These are phyloP conservation scores for Botrytis tulipae DNA, from an alignment of 2,329 filamentous ascomycete species.

Conservation along the genomic window DNA sequence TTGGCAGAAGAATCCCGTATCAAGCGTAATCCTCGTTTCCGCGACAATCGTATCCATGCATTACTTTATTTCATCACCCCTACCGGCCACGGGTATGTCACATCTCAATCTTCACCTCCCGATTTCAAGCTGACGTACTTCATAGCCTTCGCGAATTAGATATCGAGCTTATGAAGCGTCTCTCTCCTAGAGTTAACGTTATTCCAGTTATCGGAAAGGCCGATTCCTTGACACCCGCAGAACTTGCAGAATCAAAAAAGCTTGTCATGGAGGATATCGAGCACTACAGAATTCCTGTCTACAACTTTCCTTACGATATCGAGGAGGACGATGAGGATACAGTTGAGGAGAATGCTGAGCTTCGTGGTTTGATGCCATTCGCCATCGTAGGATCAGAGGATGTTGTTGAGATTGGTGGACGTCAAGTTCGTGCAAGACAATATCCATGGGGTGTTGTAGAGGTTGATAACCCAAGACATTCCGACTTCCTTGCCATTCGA, in stretches of 20 bases:
- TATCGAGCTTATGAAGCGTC: conserved; percentile 99
- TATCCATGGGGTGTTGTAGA: conserved; percentile 99
- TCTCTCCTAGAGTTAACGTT: conserved; percentile 96
- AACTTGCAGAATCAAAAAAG: conserved; percentile 99
- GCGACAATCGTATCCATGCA: conserved; percentile 97
- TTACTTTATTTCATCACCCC: conserved; percentile 99
- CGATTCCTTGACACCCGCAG: conserved; percentile 92
- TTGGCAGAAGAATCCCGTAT: conserved; percentile 98
- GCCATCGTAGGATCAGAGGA: conserved; percentile 98
- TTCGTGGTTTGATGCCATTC: conserved; percentile 96
- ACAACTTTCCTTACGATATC: conserved; percentile 99
- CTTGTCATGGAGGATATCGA: conserved; percentile 99
- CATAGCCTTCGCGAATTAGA: conserved; percentile 91
- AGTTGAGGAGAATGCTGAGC: conserved; percentile 97
- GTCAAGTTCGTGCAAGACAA: conserved; percentile 88
- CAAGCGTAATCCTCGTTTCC: conserved; percentile 99
- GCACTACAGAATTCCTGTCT: conserved; percentile 98
- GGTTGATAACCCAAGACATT: conserved; percentile 98
- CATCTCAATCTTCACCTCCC: conserved; percentile 7
- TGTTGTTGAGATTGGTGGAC: conserved; percentile 87
- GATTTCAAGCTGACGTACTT: conserved; percentile 25
- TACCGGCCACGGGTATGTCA: conserved; percentile 81
- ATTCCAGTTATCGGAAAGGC: conserved; percentile 99
- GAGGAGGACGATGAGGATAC: conserved; percentile 99
- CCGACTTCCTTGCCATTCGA: conserved; percentile 95